phyloP scores from a whole-genome alignment of 2,329 filamentous ascomycete species.

The Nemania abortiva region DNA sequence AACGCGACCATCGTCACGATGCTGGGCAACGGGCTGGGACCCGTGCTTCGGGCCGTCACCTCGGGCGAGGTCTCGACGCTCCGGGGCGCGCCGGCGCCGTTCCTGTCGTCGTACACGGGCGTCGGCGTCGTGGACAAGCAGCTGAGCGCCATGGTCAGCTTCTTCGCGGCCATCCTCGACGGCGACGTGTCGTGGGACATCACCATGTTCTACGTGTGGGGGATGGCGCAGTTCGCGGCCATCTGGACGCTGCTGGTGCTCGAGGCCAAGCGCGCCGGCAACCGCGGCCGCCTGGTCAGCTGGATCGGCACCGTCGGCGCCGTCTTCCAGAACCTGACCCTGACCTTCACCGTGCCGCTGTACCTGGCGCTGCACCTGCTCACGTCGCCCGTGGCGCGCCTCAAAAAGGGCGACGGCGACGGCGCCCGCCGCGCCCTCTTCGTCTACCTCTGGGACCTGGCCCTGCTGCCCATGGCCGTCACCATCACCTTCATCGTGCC shows the following conservation, averaged over 20 bases:
- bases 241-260: conserved; percentile 49
- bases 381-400: conserved; percentile 47
- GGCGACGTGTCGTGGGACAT: conserved; percentile 43
- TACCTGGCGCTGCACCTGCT: conserved; percentile 49
- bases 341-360: conserved; percentile 46
- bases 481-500: conserved; percentile 47
- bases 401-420: conserved; percentile 42
- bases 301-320: conserved; percentile 43
- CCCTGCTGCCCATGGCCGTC: conserved; percentile 48
- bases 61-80: conserved; percentile 30
- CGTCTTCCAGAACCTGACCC: conserved; percentile 47
- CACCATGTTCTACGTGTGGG: conserved; percentile 46
- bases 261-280: conserved; percentile 48
- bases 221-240: conserved; percentile 48
- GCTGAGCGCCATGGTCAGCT: conserved; percentile 47
- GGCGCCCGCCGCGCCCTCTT: conserved; percentile 43
- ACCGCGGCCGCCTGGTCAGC: conserved; percentile 45
- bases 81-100: conserved; percentile 43
- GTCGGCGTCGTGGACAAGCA: conserved; percentile 39
- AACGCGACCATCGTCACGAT: conserved; percentile 38
- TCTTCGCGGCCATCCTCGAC: conserved; percentile 47
- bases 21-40: conserved; percentile 38
- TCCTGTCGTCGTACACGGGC: conserved; percentile 41
- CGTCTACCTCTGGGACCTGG: conserved; percentile 50
- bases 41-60: conserved; percentile 24